A percentile compares a stretch with the other conserved stretches of the same genome.
phyloP scores from a whole-genome alignment of 495 filamentous ascomycete genomes.

The Trichoderma reesei region DNA sequence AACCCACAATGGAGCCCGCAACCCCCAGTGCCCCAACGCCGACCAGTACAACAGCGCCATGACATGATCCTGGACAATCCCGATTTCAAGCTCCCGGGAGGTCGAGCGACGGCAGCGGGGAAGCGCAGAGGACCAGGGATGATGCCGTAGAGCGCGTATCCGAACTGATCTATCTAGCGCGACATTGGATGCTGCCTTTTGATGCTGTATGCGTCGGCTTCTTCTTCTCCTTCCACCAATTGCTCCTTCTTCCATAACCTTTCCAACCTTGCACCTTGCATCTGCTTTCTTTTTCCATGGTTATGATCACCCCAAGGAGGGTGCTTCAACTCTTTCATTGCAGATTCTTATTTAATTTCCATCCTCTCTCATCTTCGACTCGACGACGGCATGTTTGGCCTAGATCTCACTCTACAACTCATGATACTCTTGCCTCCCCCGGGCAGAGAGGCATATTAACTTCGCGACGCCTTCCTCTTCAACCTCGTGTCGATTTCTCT shows the following conservation, averaged over 20 bases:
- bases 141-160: constrained; percentile 31
- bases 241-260: not conserved
- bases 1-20: constrained; percentile 71
- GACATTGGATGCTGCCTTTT: not conserved
- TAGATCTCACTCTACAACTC: not conserved
- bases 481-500: not conserved
- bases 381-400: not conserved
- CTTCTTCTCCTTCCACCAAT: not conserved
- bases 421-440: not conserved
- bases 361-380: not conserved
- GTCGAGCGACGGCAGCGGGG: constrained; percentile 15
- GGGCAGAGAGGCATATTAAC: not conserved
- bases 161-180: constrained; percentile 9
- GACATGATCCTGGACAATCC: constrained; percentile 63
- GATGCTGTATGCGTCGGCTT: too few species aligned
- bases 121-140: constrained; percentile 13
- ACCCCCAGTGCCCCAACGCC: constrained; percentile 31
- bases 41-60: constrained; percentile 37
- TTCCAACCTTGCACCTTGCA: not conserved
- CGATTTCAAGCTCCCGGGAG: constrained; percentile 55
- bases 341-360: not conserved
- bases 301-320: not conserved
- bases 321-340: not conserved
- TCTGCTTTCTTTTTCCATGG: not conserved
- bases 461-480: not conserved